Base-by-base conservation (phyloP, 768 basidiomycete species). In the Naematelia encephala region DNA sequence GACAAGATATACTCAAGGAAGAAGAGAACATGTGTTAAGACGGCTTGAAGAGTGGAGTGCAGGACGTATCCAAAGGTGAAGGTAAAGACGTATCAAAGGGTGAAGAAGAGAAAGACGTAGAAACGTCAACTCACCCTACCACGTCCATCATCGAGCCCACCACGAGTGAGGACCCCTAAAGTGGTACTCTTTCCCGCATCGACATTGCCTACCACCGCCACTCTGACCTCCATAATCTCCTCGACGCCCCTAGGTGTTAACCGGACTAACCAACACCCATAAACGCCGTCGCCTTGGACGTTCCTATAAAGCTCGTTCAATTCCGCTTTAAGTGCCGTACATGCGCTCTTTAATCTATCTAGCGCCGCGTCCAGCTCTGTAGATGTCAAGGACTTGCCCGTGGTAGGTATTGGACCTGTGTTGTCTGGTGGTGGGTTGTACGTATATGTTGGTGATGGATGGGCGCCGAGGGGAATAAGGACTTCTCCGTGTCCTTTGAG, bases 141-240 rank as follows among this genome's bases (percentile, higher is more conserved):
- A 44, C 70, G 56, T 10, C 63, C 63, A 29, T 67, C 70, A 51
- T 68, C 72, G 27, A 75, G 63, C 66, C 65, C 80, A 82, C 92
- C 94, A 76, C 92, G 82, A n/a, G 94, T 98, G 11, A 99, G 80
- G 5, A 98, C 96, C 49, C 93, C 93, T 16, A 96, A 80, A 11
- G 90, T 94, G 16, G 93, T 94, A 1, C 89, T 91, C 77, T 98
- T 98, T 0, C 94, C 94, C 55, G 89, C 88, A 67, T 81, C 81
- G 11, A 81, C 80, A 71, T 96, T 98, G 2, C 96, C 96, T 4
- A 97, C 90, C 1, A 96, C 92, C 0, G 94, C 93, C 67, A 92
- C 91, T 28, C 96, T 84, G 1, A 96, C 91, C 78, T 99, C 94
- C 5, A 76, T 64, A 10, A 78, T 76, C 54, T 78, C 74, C 63